Evolutionary conservation across 2,329 filamentous ascomycete genomes (phyloP).

Genomic region (Graphilbum fragrans): DNA sequence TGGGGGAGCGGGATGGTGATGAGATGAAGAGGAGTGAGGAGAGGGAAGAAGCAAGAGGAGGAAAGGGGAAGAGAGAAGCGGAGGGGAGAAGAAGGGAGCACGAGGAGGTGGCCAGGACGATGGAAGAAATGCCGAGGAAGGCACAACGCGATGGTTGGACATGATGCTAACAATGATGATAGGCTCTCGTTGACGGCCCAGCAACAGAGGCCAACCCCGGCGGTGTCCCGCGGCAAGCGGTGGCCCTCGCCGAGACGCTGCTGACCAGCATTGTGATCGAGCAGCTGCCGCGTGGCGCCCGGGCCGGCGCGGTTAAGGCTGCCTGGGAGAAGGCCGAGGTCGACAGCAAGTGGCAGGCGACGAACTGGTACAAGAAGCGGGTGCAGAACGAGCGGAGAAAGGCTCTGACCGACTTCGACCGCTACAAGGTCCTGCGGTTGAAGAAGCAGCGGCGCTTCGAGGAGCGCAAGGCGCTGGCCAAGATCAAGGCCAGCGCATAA

Average conservation of each 20-base stretch:
- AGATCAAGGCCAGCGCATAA: slow-evolving; percentile 77
- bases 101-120: slow-evolving; percentile 3
- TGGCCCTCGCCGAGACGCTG: slow-evolving; percentile 70
- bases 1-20: background rate
- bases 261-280: slow-evolving; percentile 83
- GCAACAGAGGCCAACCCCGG: slow-evolving; percentile 66
- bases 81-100: background rate
- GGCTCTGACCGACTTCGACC: slow-evolving; percentile 94
- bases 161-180: slow-evolving; percentile 13
- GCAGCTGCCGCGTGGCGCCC: slow-evolving; percentile 74
- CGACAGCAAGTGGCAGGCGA: slow-evolving; percentile 85
- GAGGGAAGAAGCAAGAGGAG: background rate
- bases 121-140: background rate
- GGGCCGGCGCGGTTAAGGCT: slow-evolving; percentile 72
- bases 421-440: slow-evolving; percentile 99
- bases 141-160: no score
- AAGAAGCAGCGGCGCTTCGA: slow-evolving; percentile 99
- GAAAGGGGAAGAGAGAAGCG: background rate
- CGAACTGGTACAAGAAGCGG: slow-evolving; percentile 89
- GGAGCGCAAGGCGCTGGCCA: slow-evolving; percentile 90
- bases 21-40: background rate
- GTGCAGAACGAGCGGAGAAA: slow-evolving; percentile 76
- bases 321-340: slow-evolving; percentile 86
- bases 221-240: slow-evolving; percentile 70
- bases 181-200: slow-evolving; percentile 96